Conservation (phyloP, 306 rosid species). For the Astragalus glycyphyllos region DNA sequence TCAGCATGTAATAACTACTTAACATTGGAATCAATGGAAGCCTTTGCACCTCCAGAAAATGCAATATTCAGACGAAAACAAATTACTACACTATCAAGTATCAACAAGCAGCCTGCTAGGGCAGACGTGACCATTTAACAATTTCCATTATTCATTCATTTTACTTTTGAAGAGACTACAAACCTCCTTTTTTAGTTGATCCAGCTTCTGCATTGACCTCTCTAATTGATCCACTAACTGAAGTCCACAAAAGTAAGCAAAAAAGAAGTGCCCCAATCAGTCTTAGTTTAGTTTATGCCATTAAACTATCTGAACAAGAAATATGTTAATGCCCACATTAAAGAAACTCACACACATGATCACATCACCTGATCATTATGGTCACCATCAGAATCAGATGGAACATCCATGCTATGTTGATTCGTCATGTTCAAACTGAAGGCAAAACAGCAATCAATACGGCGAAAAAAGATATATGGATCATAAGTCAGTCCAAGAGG, state of each 20-base stretch:
- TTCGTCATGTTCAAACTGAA: constrained; percentile 55
- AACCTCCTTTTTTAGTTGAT: constrained; percentile 79
- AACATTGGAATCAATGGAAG: constrained; percentile 8
- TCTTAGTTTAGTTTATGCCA: constrained; percentile 29
- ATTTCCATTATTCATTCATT: constrained; percentile 30
- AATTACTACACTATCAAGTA: constrained; percentile 3
- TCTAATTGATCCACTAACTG: constrained; percentile 70
- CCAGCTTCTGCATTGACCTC: constrained; percentile 61
- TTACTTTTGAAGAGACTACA: constrained; percentile 40
- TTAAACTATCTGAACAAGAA: constrained; percentile 35
- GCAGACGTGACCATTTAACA: background rate
- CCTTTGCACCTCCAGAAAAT: constrained; percentile 11
- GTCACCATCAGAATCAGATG: constrained; percentile 60
- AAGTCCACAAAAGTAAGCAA: constrained; percentile 33
- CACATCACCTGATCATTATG: constrained; percentile 55
- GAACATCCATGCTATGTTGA: constrained; percentile 53
- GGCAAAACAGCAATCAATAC: constrained; percentile 34
- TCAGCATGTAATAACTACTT: constrained; percentile 1
- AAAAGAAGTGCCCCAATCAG: constrained; percentile 24
- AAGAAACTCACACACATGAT: constrained; percentile 37
- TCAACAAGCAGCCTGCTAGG: constrained; percentile 17
- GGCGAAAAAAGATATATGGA: constrained; percentile 26
- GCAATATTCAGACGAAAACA: constrained; percentile 22
- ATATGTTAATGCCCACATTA: constrained; percentile 43
- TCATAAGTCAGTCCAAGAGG: constrained; percentile 38